These are phyloP conservation scores for Sugiyamaella marilandica DNA, from an alignment of 805 yeast species.

Conservation along the genomic window DNA sequence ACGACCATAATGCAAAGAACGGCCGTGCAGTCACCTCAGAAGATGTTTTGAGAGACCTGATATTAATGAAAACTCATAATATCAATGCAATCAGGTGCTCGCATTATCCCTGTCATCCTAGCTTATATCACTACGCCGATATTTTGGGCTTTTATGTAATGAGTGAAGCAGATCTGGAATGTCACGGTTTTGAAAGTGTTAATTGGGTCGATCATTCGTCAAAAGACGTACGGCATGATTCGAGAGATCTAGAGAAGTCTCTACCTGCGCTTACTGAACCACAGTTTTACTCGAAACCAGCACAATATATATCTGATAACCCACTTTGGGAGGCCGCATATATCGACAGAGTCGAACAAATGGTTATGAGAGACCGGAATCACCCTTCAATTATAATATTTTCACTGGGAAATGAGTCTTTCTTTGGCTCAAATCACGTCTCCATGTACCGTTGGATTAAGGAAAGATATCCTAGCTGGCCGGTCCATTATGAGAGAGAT, in stretches of 20 bases:
- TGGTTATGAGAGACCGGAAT: conserved; percentile 34
- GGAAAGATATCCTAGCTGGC: conserved; percentile 29
- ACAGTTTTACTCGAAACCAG: conserved; percentile 17
- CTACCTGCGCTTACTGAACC: conserved; percentile 9
- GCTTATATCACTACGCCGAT: conserved; percentile 31
- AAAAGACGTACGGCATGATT: neutral
- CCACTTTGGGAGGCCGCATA: conserved; percentile 34
- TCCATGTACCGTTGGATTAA: conserved; percentile 30
- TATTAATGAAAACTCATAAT: conserved; percentile 34
- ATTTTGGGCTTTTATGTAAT: conserved; percentile 35
- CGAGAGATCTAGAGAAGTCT: neutral
- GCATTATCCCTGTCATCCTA: conserved; percentile 38
- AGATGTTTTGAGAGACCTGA: conserved; percentile 32
- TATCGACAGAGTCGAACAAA: conserved; percentile 32
- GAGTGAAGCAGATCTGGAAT: conserved; percentile 38
- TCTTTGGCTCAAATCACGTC: conserved; percentile 33
- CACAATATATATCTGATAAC: conserved; percentile 31
- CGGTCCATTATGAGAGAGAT: conserved; percentile 37
- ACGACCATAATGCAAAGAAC: conserved; percentile 33
- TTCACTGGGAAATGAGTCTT: conserved; percentile 39
- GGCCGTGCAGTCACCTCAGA: conserved; percentile 37
- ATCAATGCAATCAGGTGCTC: conserved; percentile 37
- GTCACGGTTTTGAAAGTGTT: conserved; percentile 32
- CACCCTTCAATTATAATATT: conserved; percentile 36
- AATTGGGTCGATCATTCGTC: neutral